Evolutionary conservation across 768 basidiomycete species (phyloP).

Genomic region (Saitozyma podzolica): DNA sequence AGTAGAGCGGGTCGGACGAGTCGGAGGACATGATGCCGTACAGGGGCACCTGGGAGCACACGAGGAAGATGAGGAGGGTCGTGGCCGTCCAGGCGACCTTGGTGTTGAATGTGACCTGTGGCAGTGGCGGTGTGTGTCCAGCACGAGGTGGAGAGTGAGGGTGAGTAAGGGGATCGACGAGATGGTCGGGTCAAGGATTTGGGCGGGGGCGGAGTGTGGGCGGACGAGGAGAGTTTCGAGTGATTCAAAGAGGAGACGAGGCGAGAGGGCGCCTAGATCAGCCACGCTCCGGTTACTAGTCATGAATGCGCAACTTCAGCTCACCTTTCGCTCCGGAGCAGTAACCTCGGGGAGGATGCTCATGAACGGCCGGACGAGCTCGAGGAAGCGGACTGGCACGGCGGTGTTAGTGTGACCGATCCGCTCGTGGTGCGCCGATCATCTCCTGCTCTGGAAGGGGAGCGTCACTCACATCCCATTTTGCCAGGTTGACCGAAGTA

Average conservation of each 20-base stretch:
- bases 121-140: neutral
- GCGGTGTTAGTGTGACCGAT: neutral
- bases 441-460: slow-evolving; percentile 1
- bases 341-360: slow-evolving; percentile 95
- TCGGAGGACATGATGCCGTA: slow-evolving; percentile 99
- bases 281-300: neutral
- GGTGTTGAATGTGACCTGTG: slow-evolving; percentile 94
- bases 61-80: slow-evolving; percentile 97
- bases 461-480: slow-evolving; percentile 17
- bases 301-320: slow-evolving; percentile 1
- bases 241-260: too few species aligned
- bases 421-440: slow-evolving; percentile 20
- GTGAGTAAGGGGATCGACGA: slow-evolving; percentile 1
- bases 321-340: slow-evolving; percentile 93
- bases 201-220: too few species aligned
- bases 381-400: slow-evolving; percentile 82
- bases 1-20: slow-evolving; percentile 97
- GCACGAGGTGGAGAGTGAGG: neutral
- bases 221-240: too few species aligned
- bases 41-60: slow-evolving; percentile 97
- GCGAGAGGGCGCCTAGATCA: too few species aligned
- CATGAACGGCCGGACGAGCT: slow-evolving; percentile 96
- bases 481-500: slow-evolving; percentile 10
- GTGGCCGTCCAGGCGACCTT: slow-evolving; percentile 99
- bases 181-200: neutral